These are phyloP conservation scores for Didymella sp. DNA, from an alignment of 2,329 filamentous ascomycete genomes.

Conservation along the genomic window DNA sequence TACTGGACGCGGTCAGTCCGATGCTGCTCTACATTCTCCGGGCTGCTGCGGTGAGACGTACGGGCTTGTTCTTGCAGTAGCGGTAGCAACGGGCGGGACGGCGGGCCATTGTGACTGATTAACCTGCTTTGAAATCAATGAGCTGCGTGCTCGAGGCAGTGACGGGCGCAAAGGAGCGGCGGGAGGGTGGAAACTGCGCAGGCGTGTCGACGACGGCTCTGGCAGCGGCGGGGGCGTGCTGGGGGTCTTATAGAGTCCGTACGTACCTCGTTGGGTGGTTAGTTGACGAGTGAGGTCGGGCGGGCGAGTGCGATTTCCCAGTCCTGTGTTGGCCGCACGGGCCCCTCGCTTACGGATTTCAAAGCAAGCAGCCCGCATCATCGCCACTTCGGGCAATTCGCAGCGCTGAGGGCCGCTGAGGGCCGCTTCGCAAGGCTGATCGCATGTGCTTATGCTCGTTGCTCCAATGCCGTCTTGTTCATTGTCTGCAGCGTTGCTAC, in stretches of 20 bases:
- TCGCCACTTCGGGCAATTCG: neutral
- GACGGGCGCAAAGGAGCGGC: slow-evolving; percentile 14
- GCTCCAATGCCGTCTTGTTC: neutral
- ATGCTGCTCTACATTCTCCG: slow-evolving; percentile 33
- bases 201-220: slow-evolving; percentile 21
- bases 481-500: too few species aligned
- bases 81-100: slow-evolving; percentile 99
- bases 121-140: slow-evolving; percentile 58
- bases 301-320: slow-evolving; percentile 13
- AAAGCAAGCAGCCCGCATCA: slow-evolving; percentile 7
- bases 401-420: neutral
- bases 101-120: slow-evolving; percentile 86
- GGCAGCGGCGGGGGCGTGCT: slow-evolving; percentile 13
- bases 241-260: slow-evolving; percentile 18
- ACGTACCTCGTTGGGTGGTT: slow-evolving; percentile 22
- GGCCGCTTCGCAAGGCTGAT: neutral
- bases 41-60: slow-evolving; percentile 30
- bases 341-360: slow-evolving; percentile 15
- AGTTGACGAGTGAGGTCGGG: slow-evolving; percentile 14
- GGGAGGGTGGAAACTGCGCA: slow-evolving; percentile 15
- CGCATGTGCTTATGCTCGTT: neutral
- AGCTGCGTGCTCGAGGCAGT: slow-evolving; percentile 37
- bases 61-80: slow-evolving; percentile 99
- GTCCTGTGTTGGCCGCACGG: slow-evolving; percentile 1
- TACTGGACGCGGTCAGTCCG: slow-evolving; percentile 71